Base-by-base conservation (phyloP, 495 filamentous ascomycete species). In the Halenospora varia region DNA sequence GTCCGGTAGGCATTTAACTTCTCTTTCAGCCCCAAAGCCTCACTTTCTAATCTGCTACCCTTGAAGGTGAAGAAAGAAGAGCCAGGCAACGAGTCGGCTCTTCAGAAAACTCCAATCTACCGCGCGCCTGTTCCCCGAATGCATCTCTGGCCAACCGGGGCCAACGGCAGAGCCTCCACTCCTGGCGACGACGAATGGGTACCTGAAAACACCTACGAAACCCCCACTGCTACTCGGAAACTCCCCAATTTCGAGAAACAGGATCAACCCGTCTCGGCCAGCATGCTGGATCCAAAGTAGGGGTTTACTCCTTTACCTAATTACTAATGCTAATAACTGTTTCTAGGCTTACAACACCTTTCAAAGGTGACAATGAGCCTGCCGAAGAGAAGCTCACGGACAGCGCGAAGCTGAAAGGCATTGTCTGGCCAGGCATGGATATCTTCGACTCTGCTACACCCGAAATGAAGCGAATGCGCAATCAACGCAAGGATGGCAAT, bases 371-470 rank as follows among this genome's bases (percentile, higher is more conserved):
- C 24, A 29, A 61, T 44, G 55, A 39, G 2, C 24, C 53, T 6
- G 53, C 53, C 18, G 73, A 70, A 53, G 70, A 66, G 35, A 71
- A 74, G 23, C 42, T 60, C 15, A 24, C 55, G 10, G 63, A 66
- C 47, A 65, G 60, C 53, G 70, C 69, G 50, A 76, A 75, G 65
- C 74, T 96, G 57, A 96, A 96, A 69, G 92, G 92, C 0, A 70
- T 88, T 8, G 67, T 81, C 47, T 95, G 83, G 77, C 88, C 88
- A 2, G 92, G 92, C 9, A 96, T 96, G 92, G 83, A 86, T 52
- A 71, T 93, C 18, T 96, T 95, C 64, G 92, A 96, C 66, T 87
- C 90, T 10, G 92, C 92, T 8, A 89, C 83, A 1, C 76, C 83
- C 52, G 81, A 87, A 48, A 87, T 88, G 76, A 86, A 86, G 64